Percentiles rank a stretch among this genome's conserved stretches.
These are phyloP conservation scores for Alternaria triticina DNA, from an alignment of 2,329 filamentous ascomycete genomes.

Conservation along the genomic window DNA sequence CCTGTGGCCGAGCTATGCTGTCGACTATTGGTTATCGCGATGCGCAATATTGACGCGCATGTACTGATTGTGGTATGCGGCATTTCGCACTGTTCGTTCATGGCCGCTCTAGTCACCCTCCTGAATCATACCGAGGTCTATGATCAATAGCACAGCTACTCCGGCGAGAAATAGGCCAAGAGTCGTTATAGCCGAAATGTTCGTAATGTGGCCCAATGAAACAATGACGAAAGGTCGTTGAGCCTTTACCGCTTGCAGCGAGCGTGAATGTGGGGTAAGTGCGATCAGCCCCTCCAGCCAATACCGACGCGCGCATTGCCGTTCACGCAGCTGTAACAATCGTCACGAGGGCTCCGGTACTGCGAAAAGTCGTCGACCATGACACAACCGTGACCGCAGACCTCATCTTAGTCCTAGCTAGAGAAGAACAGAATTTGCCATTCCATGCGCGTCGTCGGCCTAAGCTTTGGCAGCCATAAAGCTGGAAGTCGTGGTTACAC, in stretches of 20 bases:
- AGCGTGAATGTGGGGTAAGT: constrained; percentile 18
- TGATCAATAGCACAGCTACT: constrained; percentile 3
- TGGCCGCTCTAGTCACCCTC: not conserved
- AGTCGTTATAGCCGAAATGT: not conserved
- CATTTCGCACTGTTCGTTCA: not conserved
- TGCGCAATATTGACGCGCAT: not conserved
- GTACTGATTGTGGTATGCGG: not conserved
- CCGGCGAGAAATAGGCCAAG: constrained; percentile 7
- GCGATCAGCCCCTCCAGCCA: constrained; percentile 13
- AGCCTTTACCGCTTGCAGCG: constrained; percentile 26
- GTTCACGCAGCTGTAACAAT: constrained; percentile 1
- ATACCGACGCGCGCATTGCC: constrained; percentile 11
- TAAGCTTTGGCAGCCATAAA: constrained; percentile 10
- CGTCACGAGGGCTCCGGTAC: constrained; percentile 17
- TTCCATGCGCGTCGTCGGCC: constrained; percentile 14
- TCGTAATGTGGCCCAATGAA: constrained; percentile 16
- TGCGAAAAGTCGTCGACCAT: constrained; percentile 6
- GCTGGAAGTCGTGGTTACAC: constrained; percentile 13
- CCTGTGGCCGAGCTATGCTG: constrained; percentile 12
- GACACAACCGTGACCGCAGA: constrained; percentile 18
- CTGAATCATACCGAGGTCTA: not conserved
- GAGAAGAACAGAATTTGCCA: constrained; percentile 1
- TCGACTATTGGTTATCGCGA: not conserved
- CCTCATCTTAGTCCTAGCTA: not conserved
- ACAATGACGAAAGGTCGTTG: constrained; percentile 25